A percentile compares a stretch with the other conserved stretches of the same genome.
phyloP scores from a whole-genome alignment of 2,329 filamentous ascomycete species.

The Sporothrix phasma region DNA sequence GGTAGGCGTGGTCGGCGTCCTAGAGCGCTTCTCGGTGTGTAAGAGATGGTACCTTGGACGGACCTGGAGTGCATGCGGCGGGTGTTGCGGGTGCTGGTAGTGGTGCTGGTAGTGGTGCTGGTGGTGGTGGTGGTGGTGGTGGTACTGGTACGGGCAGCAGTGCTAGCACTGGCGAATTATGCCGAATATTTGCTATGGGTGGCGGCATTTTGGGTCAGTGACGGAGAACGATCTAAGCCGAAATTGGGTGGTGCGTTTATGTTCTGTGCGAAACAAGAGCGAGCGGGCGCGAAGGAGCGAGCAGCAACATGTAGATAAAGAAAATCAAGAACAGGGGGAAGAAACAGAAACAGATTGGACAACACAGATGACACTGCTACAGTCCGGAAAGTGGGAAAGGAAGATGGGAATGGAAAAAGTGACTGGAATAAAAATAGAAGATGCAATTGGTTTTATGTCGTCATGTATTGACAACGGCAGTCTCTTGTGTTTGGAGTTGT shows the following conservation, averaged over 20 bases:
- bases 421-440: not conserved
- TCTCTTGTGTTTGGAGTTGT: not conserved
- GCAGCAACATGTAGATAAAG: not conserved
- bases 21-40: constrained; percentile 20
- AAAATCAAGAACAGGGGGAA: not conserved
- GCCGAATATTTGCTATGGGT: not conserved
- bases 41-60: constrained; percentile 23
- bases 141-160: not conserved
- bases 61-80: constrained; percentile 17
- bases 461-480: not conserved
- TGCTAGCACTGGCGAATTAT: not conserved
- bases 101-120: not conserved
- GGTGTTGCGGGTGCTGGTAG: not conserved
- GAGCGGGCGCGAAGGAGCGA: not conserved
- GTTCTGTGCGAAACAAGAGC: not conserved
- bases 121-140: not conserved
- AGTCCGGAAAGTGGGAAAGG: not conserved
- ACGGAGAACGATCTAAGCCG: not conserved
- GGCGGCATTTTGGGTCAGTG: constrained; percentile 12
- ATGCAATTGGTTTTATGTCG: constrained; percentile 2
- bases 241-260: not conserved
- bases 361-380: not conserved
- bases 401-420: not conserved
- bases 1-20: constrained; percentile 19
- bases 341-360: not conserved